phyloP scores from a whole-genome alignment of 768 basidiomycete species.

The Tricholoma matsutake region DNA sequence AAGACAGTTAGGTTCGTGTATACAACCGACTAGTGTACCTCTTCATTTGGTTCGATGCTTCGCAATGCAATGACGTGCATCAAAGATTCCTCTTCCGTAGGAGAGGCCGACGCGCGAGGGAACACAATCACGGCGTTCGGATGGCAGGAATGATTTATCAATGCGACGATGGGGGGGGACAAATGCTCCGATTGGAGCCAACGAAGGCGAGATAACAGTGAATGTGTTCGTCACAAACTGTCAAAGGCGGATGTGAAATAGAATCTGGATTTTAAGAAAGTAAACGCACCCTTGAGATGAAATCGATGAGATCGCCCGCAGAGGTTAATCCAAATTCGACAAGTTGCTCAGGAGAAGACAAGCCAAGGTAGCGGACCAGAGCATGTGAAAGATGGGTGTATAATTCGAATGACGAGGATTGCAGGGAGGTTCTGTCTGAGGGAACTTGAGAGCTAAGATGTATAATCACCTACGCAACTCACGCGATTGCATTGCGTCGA shows the following conservation, averaged over 20 bases:
- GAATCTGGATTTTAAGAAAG: background rate
- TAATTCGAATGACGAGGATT: constrained; percentile 46
- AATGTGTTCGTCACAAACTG: constrained; percentile 94
- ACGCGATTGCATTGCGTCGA: constrained; percentile 79
- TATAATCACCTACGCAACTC: constrained; percentile 25
- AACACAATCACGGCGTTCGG: constrained; percentile 94
- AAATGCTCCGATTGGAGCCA: constrained; percentile 82
- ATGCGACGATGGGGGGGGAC: constrained; percentile 75
- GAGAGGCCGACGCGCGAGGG: constrained; percentile 47
- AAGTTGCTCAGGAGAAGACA: constrained; percentile 58
- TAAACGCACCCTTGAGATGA: constrained; percentile 64
- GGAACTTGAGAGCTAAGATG: background rate
- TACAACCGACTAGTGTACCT: constrained; percentile 43
- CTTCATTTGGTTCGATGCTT: constrained; percentile 60
- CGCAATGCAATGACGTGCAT: constrained; percentile 75
- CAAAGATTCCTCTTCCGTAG: constrained; percentile 46
- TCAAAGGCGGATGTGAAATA: constrained; percentile 2
- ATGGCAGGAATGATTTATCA: constrained; percentile 86
- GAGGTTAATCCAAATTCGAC: constrained; percentile 53
- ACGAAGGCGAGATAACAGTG: constrained; percentile 72
- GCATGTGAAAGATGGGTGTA: constrained; percentile 73
- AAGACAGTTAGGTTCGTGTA: background rate
- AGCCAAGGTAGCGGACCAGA: constrained; percentile 65
- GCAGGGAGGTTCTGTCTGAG: constrained; percentile 56
- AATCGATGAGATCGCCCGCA: constrained; percentile 60